Evolutionary conservation across 306 rosid genomes (phyloP).

Genomic region (Quercus rubra): DNA sequence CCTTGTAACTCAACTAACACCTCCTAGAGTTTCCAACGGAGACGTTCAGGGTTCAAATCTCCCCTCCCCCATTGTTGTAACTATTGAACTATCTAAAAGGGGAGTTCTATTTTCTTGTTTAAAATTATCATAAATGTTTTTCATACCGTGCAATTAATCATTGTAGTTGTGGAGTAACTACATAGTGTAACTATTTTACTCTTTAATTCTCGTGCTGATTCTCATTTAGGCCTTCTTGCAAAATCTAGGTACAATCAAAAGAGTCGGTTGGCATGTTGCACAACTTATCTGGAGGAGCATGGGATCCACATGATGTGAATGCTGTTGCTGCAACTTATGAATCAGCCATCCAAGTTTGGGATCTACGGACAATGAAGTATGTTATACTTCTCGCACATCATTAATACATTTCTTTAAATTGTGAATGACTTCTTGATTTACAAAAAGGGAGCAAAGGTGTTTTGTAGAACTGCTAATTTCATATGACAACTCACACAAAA

Average conservation of each 20-base stretch:
- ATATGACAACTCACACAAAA: background rate
- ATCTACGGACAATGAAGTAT: slow-evolving; percentile 89
- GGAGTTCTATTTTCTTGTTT: background rate
- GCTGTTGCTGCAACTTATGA: slow-evolving; percentile 81
- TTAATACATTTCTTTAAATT: background rate
- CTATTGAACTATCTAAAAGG: no score
- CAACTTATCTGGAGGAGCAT: slow-evolving; percentile 88
- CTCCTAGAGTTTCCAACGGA: background rate
- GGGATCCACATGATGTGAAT: slow-evolving; percentile 97
- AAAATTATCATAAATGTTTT: background rate
- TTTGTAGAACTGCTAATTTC: slow-evolving; percentile 1
- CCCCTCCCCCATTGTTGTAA: no score
- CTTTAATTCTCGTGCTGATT: slow-evolving; percentile 18
- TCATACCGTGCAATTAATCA: background rate
- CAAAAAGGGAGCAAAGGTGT: background rate
- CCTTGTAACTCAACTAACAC: background rate
- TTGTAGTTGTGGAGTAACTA: background rate
- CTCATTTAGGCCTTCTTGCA: slow-evolving; percentile 18
- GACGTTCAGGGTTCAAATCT: no score
- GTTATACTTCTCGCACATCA: slow-evolving; percentile 24
- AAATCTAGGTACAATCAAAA: slow-evolving; percentile 72
- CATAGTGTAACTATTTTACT: background rate
- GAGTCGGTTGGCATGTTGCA: slow-evolving; percentile 85
- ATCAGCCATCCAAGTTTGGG: slow-evolving; percentile 90
- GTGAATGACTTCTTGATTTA: background rate